Evolutionary conservation across 2,329 filamentous ascomycete species (phyloP), one percentile per base, ranked within the genome.

Genomic region (Domatiomyces globalis): DNA sequence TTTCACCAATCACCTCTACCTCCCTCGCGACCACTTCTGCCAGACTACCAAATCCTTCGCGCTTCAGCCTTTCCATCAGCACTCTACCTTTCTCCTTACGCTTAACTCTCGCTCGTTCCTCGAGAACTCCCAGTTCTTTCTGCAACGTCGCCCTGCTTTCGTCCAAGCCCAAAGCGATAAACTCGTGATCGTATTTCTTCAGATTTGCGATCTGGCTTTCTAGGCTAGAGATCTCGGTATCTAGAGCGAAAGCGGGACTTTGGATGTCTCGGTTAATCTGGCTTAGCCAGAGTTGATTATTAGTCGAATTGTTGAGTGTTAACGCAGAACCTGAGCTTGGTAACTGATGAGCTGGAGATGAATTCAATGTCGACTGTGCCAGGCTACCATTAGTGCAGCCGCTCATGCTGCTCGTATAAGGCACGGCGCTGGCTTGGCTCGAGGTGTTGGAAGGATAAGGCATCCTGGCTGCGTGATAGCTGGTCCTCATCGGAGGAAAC

Each of bases 151-250:
- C 56, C 27, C 58, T 46, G 29, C 56, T 58, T 45, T 60, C 58
- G 8, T 59, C 58, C 3, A 60, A 49, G 25, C 58, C 53, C 51
- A 60, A 46, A 4, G 53, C 56, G 25, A 57, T 53, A 48, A 60
- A 60, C 39, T 60, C 58, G 33, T 57, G 55, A 45, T 60, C 58
- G 42, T 59, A 60, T 44, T 55, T 58, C 36, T 51, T 54, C 20
- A 60, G 49, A 29, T 52, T 58, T 20, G 45, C 46, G 20, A 59
- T 43, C 49, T 56, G 57, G 20, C 45, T 44, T 48, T 60, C 56
- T 22, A 60, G 51, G 45, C 56, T 55, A 12, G 49, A 46, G 20
- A 60, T 59, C 5, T 49, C 52, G 2, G 55, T 56, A 45, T 60
- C 58, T 5, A 60, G 50, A 9, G 54, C 22, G 6, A 25, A 25